A percentile compares a stretch with the other conserved stretches of the same genome.
Evolutionary conservation across 352 stramenopile genomes (phyloP).

Genomic region (Phytophthora quininea): DNA sequence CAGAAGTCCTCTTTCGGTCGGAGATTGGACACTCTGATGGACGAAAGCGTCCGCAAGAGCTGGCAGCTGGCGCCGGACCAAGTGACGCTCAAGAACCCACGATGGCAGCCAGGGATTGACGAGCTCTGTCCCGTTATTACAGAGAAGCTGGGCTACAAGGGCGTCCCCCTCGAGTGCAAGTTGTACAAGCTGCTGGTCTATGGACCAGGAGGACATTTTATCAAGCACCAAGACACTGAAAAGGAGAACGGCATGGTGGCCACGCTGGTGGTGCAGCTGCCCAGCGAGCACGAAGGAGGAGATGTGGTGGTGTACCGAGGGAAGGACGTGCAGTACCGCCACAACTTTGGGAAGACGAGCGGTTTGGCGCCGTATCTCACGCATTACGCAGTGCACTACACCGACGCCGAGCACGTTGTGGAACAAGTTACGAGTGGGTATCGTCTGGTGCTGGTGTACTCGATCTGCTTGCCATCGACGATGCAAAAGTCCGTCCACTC

Average conservation of each 20-base stretch:
- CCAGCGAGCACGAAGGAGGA: slow-evolving; percentile 11
- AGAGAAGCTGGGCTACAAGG: slow-evolving; percentile 4
- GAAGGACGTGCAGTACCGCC: slow-evolving; percentile 1
- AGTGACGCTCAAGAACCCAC: not conserved
- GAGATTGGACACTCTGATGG: slow-evolving; percentile 5
- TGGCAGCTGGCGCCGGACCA: slow-evolving; percentile 12
- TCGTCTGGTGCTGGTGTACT: slow-evolving; percentile 18
- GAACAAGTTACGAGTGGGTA: slow-evolving; percentile 18
- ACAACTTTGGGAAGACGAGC: slow-evolving; percentile 13
- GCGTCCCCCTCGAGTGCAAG: slow-evolving; percentile 11
- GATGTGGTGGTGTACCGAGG: slow-evolving; percentile 5
- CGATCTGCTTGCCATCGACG: slow-evolving; percentile 12
- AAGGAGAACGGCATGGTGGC: slow-evolving; percentile 51
- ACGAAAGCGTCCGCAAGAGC: slow-evolving; percentile 19
- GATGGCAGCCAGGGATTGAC: slow-evolving; percentile 6
- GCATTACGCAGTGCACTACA: slow-evolving; percentile 16
- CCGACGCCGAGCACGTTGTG: slow-evolving; percentile 12
- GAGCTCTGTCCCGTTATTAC: slow-evolving; percentile 4
- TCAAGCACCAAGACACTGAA: slow-evolving; percentile 48
- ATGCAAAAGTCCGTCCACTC: slow-evolving; percentile 5
- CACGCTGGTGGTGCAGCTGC: slow-evolving; percentile 43
- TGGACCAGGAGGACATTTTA: slow-evolving; percentile 39
- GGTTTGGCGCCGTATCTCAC: slow-evolving; percentile 4
- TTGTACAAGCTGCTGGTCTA: slow-evolving; percentile 53
- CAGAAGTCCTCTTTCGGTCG: slow-evolving; percentile 23